A percentile compares a stretch with the other conserved stretches of the same genome.
Conservation (phyloP, 805 yeast species). For the Torulaspora maleeae region DNA sequence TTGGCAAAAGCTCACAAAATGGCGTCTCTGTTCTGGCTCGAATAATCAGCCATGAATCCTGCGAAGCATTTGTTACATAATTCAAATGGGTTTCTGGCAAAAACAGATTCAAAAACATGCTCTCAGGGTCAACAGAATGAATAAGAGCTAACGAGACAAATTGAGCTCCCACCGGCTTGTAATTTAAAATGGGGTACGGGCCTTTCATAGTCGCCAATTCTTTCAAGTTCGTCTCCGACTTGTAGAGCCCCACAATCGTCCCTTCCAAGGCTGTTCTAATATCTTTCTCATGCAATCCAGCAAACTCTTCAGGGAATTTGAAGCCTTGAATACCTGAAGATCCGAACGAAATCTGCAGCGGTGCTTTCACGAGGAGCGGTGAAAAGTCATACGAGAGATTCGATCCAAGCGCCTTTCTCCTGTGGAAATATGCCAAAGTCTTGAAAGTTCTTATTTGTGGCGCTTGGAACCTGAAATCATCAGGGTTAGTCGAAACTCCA, state of each 20-base stretch:
- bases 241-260: constrained; percentile 35
- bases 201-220: constrained; percentile 14
- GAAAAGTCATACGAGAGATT: constrained; percentile 37
- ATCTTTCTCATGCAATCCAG: constrained; percentile 34
- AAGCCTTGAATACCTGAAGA: constrained; percentile 38
- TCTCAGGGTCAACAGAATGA: constrained; percentile 53
- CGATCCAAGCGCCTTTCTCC: constrained; percentile 15
- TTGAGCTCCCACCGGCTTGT: neutral
- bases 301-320: constrained; percentile 34
- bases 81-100: constrained; percentile 39
- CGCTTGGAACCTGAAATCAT: constrained; percentile 40
- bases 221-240: constrained; percentile 12
- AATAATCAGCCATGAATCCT: constrained; percentile 42
- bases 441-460: constrained; percentile 50
- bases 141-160: constrained; percentile 45
- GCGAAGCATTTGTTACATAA: constrained; percentile 13
- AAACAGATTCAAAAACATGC: constrained; percentile 48
- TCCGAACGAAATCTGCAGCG: constrained; percentile 41
- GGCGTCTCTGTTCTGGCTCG: constrained; percentile 70
- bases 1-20: constrained; percentile 45
- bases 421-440: constrained; percentile 52
- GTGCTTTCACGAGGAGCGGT: constrained; percentile 41
- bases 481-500: constrained; percentile 36
- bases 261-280: constrained; percentile 37
- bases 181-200: constrained; percentile 20